Evolutionary conservation across 495 filamentous ascomycete species (phyloP).

Genomic region (Echria macrotheca): DNA sequence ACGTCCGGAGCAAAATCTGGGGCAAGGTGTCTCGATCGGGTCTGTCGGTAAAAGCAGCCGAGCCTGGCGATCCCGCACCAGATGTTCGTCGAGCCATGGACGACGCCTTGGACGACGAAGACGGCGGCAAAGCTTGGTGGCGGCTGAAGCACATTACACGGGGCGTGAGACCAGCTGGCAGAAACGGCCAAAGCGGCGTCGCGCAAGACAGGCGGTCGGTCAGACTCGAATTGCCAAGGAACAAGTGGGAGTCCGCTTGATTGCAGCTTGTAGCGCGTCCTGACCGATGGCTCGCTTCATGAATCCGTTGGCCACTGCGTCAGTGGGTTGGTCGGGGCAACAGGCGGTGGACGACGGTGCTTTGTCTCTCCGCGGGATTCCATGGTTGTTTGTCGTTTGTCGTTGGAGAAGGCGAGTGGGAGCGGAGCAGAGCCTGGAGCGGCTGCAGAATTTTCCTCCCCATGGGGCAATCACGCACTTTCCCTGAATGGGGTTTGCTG

Average conservation of each 20-base stretch:
- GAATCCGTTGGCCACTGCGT: constrained; percentile 8
- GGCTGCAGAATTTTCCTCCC: constrained; percentile 11
- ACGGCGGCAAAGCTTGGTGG: constrained; percentile 2
- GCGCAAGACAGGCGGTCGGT: not conserved
- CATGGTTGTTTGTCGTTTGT: not conserved
- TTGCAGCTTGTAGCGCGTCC: constrained; percentile 8
- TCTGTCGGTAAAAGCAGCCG: constrained; percentile 5
- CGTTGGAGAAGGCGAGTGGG: not conserved
- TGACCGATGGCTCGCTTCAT: constrained; percentile 5
- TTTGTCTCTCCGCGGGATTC: constrained; percentile 4
- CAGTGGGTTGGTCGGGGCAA: not conserved
- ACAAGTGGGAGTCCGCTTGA: constrained; percentile 4
- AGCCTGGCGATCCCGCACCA: constrained; percentile 9
- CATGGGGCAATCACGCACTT: constrained; percentile 1
- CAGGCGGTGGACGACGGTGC: constrained; percentile 1
- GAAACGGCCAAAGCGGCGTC: not conserved
- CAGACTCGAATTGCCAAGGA: constrained; percentile 5
- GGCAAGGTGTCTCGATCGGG: constrained; percentile 3
- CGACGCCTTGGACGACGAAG: constrained; percentile 2
- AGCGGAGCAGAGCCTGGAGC: constrained; percentile 4
- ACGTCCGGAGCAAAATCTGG: not conserved
- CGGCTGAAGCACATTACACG: constrained; percentile 6
- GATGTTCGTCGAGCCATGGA: constrained; percentile 3
- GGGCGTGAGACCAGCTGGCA: too few relatives aligned
- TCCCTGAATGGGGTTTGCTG: constrained; percentile 4